Conservation (phyloP, 2,329 filamentous ascomycete genomes). For the Sporothrix euskadiensis region DNA sequence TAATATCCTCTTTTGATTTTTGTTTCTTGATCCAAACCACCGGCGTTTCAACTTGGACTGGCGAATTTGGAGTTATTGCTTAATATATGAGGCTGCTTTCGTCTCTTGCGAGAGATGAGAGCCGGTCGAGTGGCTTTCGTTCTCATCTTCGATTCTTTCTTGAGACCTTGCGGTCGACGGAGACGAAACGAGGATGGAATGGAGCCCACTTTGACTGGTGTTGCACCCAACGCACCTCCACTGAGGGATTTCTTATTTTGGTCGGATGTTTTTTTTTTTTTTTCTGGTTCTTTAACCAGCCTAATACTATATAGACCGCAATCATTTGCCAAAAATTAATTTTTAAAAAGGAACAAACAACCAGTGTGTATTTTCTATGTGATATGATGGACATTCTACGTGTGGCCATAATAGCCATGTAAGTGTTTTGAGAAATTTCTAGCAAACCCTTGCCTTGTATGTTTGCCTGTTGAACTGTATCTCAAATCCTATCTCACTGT, state of each 20-base stretch:
- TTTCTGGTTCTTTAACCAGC: neutral
- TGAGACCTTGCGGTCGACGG: neutral
- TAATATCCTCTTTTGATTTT: neutral
- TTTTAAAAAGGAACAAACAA: neutral
- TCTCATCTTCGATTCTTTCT: neutral
- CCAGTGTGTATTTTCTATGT: neutral
- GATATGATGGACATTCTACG: neutral
- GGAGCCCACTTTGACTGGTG: neutral
- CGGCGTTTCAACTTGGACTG: constrained; percentile 4
- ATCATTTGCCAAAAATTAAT: neutral
- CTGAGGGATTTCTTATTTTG: neutral
- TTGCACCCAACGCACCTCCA: neutral
- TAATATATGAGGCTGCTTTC: neutral
- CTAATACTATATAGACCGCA: constrained; percentile 19
- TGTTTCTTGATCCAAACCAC: constrained; percentile 6
- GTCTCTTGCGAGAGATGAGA: neutral
- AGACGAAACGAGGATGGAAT: neutral
- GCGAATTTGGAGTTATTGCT: constrained; percentile 17
- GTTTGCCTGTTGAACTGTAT: neutral
- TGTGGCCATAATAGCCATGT: neutral
- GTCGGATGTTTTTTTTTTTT: neutral
- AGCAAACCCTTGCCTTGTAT: neutral
- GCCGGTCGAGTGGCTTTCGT: neutral
- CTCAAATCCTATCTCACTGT: neutral
- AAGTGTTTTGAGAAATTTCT: neutral